Base-by-base conservation (phyloP, 179 eudicot species). In the Heliamphora pulchella region DNA sequence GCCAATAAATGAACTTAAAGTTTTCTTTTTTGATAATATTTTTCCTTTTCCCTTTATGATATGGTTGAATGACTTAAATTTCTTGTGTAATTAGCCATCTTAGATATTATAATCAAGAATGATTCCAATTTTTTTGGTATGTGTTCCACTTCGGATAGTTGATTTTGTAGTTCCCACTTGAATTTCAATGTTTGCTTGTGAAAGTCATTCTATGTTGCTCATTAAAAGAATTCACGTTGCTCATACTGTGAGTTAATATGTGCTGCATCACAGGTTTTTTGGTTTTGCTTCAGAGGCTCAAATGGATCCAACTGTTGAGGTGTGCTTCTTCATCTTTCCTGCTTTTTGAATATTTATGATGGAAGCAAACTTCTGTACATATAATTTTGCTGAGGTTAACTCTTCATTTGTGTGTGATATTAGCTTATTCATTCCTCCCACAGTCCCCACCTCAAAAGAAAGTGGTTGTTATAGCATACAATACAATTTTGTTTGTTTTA, bases 211-310 rank as follows among this genome's bases (percentile, higher is more conserved):
- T 22, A 68, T 61, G 44, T 43, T 57, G 9, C 5, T 22, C 22
- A 55, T 74, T 54, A 51, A 55, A 39, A 62, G 62, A 69, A 31
- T 68, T 71, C 46, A 41, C 53, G 59, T 59, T 44, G 50, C 20
- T 80, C 47, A 68, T 79, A 55, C 64, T 54, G n/a, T 71, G 41
- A 53, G 71, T 53, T 73, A n/a, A 17, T 67, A 14, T 7, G 15
- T 83, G 74, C 79, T 80, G 62, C 78, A 70, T 62, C 80, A 54
- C 89, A 95, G 98, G 87, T 93, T 88, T 82, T 95, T 89, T 76
- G 98, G 98, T 48, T 95, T 95, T 88, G 90, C 97, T 76, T 91
- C 96, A 77, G 98, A 93, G 85, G 97, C 91, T 55, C 97, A 93
- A 72, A 91, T 86, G 93, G 98, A 95, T 78, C 98, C 98, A 76